Percentiles rank a stretch among this genome's conserved stretches.
Evolutionary conservation across 2,329 filamentous ascomycete genomes (phyloP).

Genomic region (Fusarium sp.): DNA sequence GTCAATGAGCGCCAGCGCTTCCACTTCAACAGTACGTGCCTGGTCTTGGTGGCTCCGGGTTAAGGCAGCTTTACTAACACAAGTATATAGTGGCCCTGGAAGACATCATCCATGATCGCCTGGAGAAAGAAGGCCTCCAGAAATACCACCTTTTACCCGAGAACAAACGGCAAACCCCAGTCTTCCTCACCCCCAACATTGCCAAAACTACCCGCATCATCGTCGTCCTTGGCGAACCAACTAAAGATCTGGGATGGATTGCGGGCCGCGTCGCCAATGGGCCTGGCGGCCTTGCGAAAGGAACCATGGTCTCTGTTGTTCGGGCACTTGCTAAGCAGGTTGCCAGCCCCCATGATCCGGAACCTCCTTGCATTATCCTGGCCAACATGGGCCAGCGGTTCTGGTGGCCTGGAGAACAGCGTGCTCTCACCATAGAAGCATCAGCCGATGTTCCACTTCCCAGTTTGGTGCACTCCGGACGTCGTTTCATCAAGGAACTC

Average conservation of each 20-base stretch:
- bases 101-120: slow-evolving; percentile 67
- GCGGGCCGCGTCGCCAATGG: slow-evolving; percentile 74
- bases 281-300: slow-evolving; percentile 71
- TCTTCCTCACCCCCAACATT: slow-evolving; percentile 68
- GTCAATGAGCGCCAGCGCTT: slow-evolving; percentile 80
- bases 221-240: slow-evolving; percentile 76
- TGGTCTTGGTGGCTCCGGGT: not conserved
- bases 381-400: slow-evolving; percentile 80
- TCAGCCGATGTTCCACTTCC: slow-evolving; percentile 69
- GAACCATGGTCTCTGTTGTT: slow-evolving; percentile 75
- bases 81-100: slow-evolving; percentile 67
- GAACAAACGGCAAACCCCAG: slow-evolving; percentile 70
- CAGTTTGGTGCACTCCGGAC: slow-evolving; percentile 68
- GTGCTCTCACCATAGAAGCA: slow-evolving; percentile 65
- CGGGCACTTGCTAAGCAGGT: slow-evolving; percentile 52
- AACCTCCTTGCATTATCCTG: slow-evolving; percentile 71
- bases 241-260: slow-evolving; percentile 78
- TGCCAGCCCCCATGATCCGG: slow-evolving; percentile 46
- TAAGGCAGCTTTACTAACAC: not conserved
- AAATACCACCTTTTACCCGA: slow-evolving; percentile 60
- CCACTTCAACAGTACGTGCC: slow-evolving; percentile 73
- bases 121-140: slow-evolving; percentile 67
- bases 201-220: slow-evolving; percentile 69
- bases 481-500: slow-evolving; percentile 59
- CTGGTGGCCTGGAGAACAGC: slow-evolving; percentile 74